phyloP scores from a whole-genome alignment of 2,329 filamentous ascomycete genomes.

The Exophiala bonariae region DNA sequence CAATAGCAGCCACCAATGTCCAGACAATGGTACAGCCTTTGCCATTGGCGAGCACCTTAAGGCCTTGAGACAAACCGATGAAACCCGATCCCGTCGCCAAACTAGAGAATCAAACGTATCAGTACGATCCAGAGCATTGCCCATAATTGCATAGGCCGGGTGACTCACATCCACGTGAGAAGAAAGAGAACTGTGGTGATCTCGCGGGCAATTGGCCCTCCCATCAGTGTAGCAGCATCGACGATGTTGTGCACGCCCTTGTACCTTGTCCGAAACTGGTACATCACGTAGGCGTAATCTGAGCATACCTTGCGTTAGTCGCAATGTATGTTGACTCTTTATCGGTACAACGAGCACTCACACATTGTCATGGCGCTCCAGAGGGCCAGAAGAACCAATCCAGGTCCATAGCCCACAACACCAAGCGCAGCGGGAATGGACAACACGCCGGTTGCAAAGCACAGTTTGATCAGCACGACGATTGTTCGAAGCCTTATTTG shows the following conservation, averaged over 20 bases:
- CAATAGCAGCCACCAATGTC: constrained; percentile 26
- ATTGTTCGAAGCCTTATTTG: background rate
- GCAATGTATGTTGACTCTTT: background rate
- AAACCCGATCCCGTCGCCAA: constrained; percentile 40
- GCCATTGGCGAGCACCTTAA: constrained; percentile 43
- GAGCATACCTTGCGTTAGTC: background rate
- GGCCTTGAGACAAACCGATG: constrained; percentile 40
- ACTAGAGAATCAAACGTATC: too few species aligned
- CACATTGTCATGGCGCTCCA: constrained; percentile 6
- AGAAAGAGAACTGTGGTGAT: constrained; percentile 7
- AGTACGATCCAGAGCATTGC: too few species aligned
- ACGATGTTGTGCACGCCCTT: constrained; percentile 54
- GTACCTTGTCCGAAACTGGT: constrained; percentile 51
- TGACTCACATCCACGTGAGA: constrained; percentile 42
- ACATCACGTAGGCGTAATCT: constrained; percentile 37
- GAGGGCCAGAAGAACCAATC: constrained; percentile 1
- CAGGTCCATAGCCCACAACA: constrained; percentile 1
- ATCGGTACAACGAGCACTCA: background rate
- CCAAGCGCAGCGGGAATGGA: constrained; percentile 4
- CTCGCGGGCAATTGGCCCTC: constrained; percentile 51
- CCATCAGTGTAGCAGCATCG: constrained; percentile 60
- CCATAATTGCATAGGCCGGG: background rate
- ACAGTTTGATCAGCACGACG: constrained; percentile 4
- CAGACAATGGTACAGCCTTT: constrained; percentile 34
- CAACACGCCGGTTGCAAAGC: constrained; percentile 2